Percentiles rank a stretch among this genome's conserved stretches.
phyloP scores from a whole-genome alignment of 805 yeast genomes.

The Saccharomycopsis amapae region DNA sequence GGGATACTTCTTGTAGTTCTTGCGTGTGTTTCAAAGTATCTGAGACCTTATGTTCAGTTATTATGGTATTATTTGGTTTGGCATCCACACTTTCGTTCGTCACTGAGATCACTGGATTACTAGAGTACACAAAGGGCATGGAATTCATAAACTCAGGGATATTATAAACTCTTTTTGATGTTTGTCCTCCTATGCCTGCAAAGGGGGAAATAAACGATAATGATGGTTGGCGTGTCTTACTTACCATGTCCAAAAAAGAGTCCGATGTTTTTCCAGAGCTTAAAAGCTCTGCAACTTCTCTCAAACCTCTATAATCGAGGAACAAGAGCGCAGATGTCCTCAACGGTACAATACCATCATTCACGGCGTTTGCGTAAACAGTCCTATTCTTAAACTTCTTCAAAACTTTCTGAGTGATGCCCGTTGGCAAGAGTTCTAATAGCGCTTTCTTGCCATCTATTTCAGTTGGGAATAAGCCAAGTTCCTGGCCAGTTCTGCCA shows the following conservation, averaged over 20 bases:
- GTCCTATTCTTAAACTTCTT: slow-evolving; percentile 57
- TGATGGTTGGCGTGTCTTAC: slow-evolving; percentile 12
- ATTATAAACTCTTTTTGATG: not conserved
- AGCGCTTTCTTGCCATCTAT: slow-evolving; percentile 40
- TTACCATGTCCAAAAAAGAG: slow-evolving; percentile 20
- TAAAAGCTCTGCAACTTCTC: slow-evolving; percentile 30
- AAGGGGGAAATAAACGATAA: not conserved
- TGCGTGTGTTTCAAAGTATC: not conserved
- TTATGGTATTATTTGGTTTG: not conserved
- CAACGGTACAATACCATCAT: slow-evolving; percentile 79
- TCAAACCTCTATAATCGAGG: slow-evolving; percentile 54
- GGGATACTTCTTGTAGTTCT: not conserved
- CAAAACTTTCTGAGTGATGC: slow-evolving; percentile 55
- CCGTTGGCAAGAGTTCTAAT: slow-evolving; percentile 55
- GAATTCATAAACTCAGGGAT: slow-evolving; percentile 10
- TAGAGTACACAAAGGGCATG: slow-evolving; percentile 8
- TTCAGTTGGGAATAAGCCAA: slow-evolving; percentile 47
- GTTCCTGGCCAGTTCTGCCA: slow-evolving; percentile 76
- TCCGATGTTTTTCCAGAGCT: too few relatives aligned
- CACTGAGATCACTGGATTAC: slow-evolving; percentile 7
- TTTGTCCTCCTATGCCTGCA: not conserved
- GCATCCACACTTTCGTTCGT: slow-evolving; percentile 10
- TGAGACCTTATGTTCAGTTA: slow-evolving; percentile 2
- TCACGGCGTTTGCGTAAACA: slow-evolving; percentile 64
- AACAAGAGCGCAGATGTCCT: slow-evolving; percentile 64